Evolutionary conservation across 2,329 filamentous ascomycete genomes (phyloP), one percentile per base, ranked within the genome.

Genomic region (Pseudogymnoascus sp.): DNA sequence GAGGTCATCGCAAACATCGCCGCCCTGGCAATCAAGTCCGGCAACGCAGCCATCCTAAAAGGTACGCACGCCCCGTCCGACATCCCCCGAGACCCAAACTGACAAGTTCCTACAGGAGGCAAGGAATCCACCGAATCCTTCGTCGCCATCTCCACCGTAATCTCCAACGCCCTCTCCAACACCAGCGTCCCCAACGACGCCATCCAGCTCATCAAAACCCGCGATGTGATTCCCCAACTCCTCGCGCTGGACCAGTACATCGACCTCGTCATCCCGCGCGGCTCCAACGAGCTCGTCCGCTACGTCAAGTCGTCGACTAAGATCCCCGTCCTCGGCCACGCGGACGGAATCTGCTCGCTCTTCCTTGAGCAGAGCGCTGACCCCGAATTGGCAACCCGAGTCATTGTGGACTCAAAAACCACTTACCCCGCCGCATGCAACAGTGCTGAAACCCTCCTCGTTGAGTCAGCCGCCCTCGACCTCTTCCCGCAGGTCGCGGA

Each of bases 1-100:
- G 95, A 99, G 78, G 95, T 99, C 68, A 97, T 99, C 73, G 95
- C 93, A 73, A 99, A 99, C 77, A 98, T 99, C 73, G 92, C 95
- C 67, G 91, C 93, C 3, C 82, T 99, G 23, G 93, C 95, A 39
- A 90, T 99, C 77, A 99, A 99, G 76, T 98, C 93, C 11, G 95
- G 92, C 71, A 99, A 99, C 76, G 90, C 95, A 37, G 95, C 93
- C 62, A 98, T 99, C 71, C 81, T 99, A 66, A 99, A 99, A 81
- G 93, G 87, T 83, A 71, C 10, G 67, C 48, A 34, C 31, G 31
- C 13, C 36, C 31, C 41, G 10, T n/a, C 11, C 23, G 25, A 64
- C 21, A 54, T 34, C 14, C 43, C 23, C 25, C 39, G 28, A 63
- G 43, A 60, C 25, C 23, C 28, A 28, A 14, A 31, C 51, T 63